phyloP scores from a whole-genome alignment of 2,329 filamentous ascomycete genomes.

The Aspergillus sp. region DNA sequence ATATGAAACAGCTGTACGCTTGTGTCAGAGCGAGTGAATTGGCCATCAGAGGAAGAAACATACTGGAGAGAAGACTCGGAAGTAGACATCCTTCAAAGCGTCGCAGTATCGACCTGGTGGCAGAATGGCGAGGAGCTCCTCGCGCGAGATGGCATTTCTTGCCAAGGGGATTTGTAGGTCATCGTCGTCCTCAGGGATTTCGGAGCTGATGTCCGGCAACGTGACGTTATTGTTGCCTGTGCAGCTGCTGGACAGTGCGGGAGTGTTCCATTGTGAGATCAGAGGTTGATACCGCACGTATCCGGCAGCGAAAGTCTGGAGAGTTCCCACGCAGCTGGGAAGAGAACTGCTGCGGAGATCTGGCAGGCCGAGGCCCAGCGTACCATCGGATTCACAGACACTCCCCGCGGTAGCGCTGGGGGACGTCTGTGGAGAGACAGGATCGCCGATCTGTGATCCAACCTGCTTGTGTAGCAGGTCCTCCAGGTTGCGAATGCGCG shows the following conservation, averaged over 20 bases:
- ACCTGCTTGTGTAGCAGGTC: constrained; percentile 35
- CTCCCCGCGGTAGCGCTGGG: constrained; percentile 25
- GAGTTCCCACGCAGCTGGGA: constrained; percentile 25
- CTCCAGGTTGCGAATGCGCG: constrained; percentile 36
- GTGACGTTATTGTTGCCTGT: constrained; percentile 13
- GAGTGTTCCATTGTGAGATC: constrained; percentile 31
- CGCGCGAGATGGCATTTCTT: constrained; percentile 24
- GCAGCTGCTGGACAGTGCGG: not conserved
- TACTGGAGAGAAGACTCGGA: constrained; percentile 40
- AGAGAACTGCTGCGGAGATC: constrained; percentile 20
- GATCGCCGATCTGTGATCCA: constrained; percentile 17
- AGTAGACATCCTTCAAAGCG: constrained; percentile 35
- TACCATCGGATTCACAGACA: constrained; percentile 25
- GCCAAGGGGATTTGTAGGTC: constrained; percentile 34
- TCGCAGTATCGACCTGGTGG: constrained; percentile 38
- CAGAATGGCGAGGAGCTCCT: constrained; percentile 31
- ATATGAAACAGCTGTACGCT: constrained; percentile 37
- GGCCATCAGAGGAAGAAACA: constrained; percentile 6
- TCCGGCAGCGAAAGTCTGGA: constrained; percentile 32
- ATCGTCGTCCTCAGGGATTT: constrained; percentile 30
- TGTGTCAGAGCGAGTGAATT: not conserved
- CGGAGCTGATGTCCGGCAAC: constrained; percentile 25
- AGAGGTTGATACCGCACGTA: constrained; percentile 38
- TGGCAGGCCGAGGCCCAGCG: constrained; percentile 17
- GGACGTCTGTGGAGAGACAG: constrained; percentile 25